phyloP scores from a whole-genome alignment of 2,329 filamentous ascomycete genomes.

The Plectosphaerella sp. region DNA sequence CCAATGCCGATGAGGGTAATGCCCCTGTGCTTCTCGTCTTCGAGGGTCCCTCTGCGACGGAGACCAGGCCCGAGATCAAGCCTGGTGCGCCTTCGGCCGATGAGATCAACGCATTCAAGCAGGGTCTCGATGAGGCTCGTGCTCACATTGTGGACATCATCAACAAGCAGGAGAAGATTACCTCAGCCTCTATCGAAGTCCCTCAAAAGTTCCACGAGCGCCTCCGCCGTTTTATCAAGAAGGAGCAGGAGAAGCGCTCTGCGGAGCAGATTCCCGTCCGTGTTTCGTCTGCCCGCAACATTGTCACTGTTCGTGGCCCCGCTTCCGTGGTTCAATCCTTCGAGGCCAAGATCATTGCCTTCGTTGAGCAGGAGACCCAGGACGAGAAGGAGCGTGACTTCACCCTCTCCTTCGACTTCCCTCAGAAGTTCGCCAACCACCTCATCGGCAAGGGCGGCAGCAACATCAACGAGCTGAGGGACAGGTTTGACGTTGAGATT shows the following conservation, averaged over 20 bases:
- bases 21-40: slow-evolving; percentile 69
- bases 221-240: slow-evolving; percentile 59
- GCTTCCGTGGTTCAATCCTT: slow-evolving; percentile 67
- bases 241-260: slow-evolving; percentile 55
- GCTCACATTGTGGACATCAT: slow-evolving; percentile 55
- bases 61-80: slow-evolving; percentile 13
- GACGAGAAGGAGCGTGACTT: slow-evolving; percentile 93
- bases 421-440: slow-evolving; percentile 90
- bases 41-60: slow-evolving; percentile 49
- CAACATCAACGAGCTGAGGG: slow-evolving; percentile 61
- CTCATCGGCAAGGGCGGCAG: slow-evolving; percentile 66
- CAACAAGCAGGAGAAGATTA: slow-evolving; percentile 53
- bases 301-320: slow-evolving; percentile 73
- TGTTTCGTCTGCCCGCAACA: slow-evolving; percentile 54
- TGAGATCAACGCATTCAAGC: slow-evolving; percentile 49
- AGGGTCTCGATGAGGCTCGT: slow-evolving; percentile 50
- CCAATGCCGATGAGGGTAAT: slow-evolving; percentile 51
- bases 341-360: slow-evolving; percentile 67
- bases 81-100: slow-evolving; percentile 21
- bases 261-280: slow-evolving; percentile 56
- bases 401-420: slow-evolving; percentile 83
- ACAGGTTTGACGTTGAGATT: slow-evolving; percentile 68
- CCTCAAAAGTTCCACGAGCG: slow-evolving; percentile 61
- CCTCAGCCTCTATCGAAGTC: slow-evolving; percentile 48
- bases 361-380: slow-evolving; percentile 81